Conservation (phyloP, 2,329 filamentous ascomycete species). For the Epichloe coenophiala region DNA sequence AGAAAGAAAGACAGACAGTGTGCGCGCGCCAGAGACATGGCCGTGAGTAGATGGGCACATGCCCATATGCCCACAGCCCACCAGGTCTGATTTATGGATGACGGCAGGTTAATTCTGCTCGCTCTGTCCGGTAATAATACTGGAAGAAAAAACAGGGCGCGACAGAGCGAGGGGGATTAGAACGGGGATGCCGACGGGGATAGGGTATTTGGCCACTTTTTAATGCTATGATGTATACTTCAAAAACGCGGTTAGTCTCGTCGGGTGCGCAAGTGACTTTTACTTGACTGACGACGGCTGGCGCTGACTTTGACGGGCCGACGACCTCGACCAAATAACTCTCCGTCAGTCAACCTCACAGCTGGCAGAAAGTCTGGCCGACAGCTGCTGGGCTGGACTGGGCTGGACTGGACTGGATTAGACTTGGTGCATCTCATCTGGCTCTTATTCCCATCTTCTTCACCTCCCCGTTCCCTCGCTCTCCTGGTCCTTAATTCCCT, state of each 20-base stretch:
- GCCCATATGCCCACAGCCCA: background rate
- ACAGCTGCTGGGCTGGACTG: background rate
- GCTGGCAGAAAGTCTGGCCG: background rate
- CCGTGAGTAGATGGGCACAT: background rate
- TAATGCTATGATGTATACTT: background rate
- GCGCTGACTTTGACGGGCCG: background rate
- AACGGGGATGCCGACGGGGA: conserved; percentile 1
- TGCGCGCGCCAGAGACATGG: background rate
- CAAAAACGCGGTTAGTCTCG: background rate
- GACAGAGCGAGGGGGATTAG: background rate
- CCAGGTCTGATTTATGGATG: too few relatives aligned
- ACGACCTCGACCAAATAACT: background rate
- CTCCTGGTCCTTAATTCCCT: conserved; percentile 1
- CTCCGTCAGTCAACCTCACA: background rate
- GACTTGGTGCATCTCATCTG: background rate
- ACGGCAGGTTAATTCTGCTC: too few relatives aligned
- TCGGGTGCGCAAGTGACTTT: background rate
- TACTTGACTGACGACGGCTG: background rate
- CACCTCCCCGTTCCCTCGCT: conserved; percentile 6
- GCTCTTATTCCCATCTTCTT: conserved; percentile 9
- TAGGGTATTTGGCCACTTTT: background rate
- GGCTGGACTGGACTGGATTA: background rate
- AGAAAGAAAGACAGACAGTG: background rate
- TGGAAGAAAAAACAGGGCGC: background rate
- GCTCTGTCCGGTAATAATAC: too few relatives aligned